Conservation (phyloP, 768 basidiomycete genomes). For the Hypholoma sublateritium region DNA sequence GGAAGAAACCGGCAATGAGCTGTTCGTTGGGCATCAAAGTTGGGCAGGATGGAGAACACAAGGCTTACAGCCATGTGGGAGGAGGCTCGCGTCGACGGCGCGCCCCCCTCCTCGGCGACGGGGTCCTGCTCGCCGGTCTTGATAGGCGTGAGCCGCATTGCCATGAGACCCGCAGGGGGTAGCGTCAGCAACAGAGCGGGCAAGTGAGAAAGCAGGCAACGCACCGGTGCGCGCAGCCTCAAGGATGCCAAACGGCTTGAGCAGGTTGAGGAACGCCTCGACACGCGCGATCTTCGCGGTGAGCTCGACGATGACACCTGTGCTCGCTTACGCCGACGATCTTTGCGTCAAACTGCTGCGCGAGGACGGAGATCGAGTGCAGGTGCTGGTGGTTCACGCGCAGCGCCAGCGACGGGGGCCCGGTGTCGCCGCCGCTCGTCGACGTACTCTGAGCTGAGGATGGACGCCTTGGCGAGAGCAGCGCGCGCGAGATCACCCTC, state of each 20-base stretch:
- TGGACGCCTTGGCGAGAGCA: conserved; percentile 96
- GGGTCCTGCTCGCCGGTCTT: conserved; percentile 60
- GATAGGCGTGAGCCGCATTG: conserved; percentile 96
- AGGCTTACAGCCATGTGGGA: conserved; percentile 81
- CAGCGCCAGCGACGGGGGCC: conserved; percentile 79
- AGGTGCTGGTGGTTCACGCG: conserved; percentile 88
- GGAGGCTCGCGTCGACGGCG: conserved; percentile 83
- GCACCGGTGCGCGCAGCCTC: conserved; percentile 93
- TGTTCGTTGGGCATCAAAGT: conserved; percentile 73
- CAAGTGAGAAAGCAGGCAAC: conserved; percentile 20
- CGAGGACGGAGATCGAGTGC: conserved; percentile 81
- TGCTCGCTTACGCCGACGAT: conserved; percentile 95
- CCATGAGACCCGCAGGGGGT: conserved; percentile 77
- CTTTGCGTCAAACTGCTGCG: conserved; percentile 87
- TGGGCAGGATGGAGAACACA: conserved; percentile 61
- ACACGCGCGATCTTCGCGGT: conserved; percentile 90
- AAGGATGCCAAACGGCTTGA: conserved; percentile 94
- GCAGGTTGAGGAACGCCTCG: conserved; percentile 86
- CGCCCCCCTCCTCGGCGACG: conserved; percentile 43
- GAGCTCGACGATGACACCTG: conserved; percentile 91
- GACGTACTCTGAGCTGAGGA: conserved; percentile 95
- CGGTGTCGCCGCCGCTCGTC: conserved; percentile 46
- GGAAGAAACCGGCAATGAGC: conserved; percentile 47
- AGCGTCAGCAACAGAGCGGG: neutral
- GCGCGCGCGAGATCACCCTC: conserved; percentile 85